Evolutionary conservation across 495 filamentous ascomycete species (phyloP).

Genomic region (Aspergillus egyptiacus): DNA sequence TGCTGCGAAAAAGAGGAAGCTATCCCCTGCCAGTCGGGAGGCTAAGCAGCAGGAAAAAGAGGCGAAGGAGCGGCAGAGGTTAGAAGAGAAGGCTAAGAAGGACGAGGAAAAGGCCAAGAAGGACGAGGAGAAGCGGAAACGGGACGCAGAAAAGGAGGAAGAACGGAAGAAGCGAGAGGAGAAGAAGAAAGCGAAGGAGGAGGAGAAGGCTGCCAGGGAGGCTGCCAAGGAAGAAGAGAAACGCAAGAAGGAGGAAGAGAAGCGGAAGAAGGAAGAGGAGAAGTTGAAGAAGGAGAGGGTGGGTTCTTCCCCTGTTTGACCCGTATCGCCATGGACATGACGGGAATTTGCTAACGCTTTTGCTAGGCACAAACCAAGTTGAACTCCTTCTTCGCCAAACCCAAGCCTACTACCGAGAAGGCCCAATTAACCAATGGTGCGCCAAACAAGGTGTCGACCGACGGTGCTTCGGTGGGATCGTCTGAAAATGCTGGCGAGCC

Average conservation of each 20-base stretch:
- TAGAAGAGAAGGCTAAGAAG: conserved; percentile 40
- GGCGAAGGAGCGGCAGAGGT: conserved; percentile 41
- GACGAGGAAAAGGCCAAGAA: conserved; percentile 41
- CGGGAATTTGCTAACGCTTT: not conserved
- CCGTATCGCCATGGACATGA: not conserved
- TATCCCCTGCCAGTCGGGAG: conserved; percentile 49
- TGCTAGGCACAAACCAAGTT: conserved; percentile 51
- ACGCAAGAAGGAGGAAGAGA: conserved; percentile 48
- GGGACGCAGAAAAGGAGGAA: conserved; percentile 32
- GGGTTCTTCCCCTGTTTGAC: conserved; percentile 4
- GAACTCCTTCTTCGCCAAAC: conserved; percentile 58
- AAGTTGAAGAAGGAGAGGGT: conserved; percentile 57
- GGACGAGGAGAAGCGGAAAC: conserved; percentile 39
- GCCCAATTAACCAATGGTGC: conserved; percentile 20
- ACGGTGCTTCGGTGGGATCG: conserved; percentile 13
- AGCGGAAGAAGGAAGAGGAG: conserved; percentile 62
- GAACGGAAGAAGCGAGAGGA: conserved; percentile 22
- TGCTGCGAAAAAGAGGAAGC: conserved; percentile 46
- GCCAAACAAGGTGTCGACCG: conserved; percentile 18
- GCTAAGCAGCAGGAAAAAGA: conserved; percentile 45
- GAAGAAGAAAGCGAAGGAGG: conserved; percentile 57
- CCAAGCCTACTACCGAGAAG: conserved; percentile 24
- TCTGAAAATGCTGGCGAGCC: conserved; percentile 18
- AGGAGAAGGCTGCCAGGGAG: conserved; percentile 53
- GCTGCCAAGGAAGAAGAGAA: conserved; percentile 23